These are phyloP conservation scores for Metarhizium rileyi DNA, from an alignment of 2,329 filamentous ascomycete genomes.

Conservation along the genomic window DNA sequence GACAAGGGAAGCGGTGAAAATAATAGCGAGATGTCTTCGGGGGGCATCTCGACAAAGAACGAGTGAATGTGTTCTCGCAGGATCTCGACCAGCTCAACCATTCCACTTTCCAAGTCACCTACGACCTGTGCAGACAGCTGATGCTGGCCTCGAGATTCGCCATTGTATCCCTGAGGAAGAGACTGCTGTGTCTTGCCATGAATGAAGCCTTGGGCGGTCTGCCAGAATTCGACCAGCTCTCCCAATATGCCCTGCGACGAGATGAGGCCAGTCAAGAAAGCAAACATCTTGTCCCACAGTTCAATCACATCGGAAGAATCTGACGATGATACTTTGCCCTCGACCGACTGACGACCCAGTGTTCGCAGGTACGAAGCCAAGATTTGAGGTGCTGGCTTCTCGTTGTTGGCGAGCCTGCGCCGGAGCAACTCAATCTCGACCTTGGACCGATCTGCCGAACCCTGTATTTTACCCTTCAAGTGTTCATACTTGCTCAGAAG, in stretches of 20 bases:
- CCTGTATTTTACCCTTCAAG: slow-evolving; percentile 74
- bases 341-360: slow-evolving; percentile 56
- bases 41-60: slow-evolving; percentile 81
- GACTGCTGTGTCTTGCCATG: slow-evolving; percentile 72
- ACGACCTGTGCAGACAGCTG: slow-evolving; percentile 63
- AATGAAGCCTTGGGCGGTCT: slow-evolving; percentile 82
- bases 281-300: slow-evolving; percentile 82
- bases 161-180: slow-evolving; percentile 72
- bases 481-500: slow-evolving; percentile 82
- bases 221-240: slow-evolving; percentile 90
- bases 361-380: slow-evolving; percentile 69
- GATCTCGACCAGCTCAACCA: slow-evolving; percentile 72
- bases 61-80: slow-evolving; percentile 69
- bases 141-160: slow-evolving; percentile 73
- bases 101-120: slow-evolving; percentile 63
- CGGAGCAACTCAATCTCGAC: slow-evolving; percentile 89
- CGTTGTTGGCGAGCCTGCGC: slow-evolving; percentile 63
- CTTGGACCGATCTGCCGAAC: slow-evolving; percentile 73
- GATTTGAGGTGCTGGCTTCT: slow-evolving; percentile 58
- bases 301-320: slow-evolving; percentile 76
- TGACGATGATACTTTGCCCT: slow-evolving; percentile 52
- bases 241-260: slow-evolving; percentile 74
- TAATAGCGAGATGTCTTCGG: slow-evolving; percentile 81
- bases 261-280: slow-evolving; percentile 64
- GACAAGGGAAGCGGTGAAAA: slow-evolving; percentile 70